Evolutionary conservation across 352 stramenopile species (phyloP).

Genomic region (Globisporangium radiosum): DNA sequence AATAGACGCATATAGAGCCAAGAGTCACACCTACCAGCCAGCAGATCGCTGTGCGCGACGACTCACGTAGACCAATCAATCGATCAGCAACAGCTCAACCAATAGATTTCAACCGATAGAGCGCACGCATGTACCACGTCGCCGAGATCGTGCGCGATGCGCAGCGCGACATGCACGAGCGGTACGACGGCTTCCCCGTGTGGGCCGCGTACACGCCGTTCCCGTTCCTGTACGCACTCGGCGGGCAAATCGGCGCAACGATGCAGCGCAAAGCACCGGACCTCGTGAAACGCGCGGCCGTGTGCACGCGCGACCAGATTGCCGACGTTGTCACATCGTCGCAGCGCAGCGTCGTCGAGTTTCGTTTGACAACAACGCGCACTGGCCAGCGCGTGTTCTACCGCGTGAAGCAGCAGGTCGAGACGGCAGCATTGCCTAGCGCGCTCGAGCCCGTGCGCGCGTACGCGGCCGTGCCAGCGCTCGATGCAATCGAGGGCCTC

Average conservation of each 20-base stretch:
- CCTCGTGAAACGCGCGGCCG: slow-evolving; percentile 60
- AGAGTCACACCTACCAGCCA: no score
- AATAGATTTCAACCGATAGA: no score
- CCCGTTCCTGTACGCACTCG: slow-evolving; percentile 64
- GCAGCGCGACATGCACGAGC: slow-evolving; percentile 71
- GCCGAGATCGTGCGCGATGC: slow-evolving; percentile 81
- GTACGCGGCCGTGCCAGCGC: slow-evolving; percentile 53
- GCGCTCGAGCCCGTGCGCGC: slow-evolving; percentile 45
- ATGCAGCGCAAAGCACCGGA: slow-evolving; percentile 76
- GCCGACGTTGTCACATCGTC: slow-evolving; percentile 44
- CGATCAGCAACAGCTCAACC: no score
- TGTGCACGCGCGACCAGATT: slow-evolving; percentile 59
- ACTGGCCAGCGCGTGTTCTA: slow-evolving; percentile 65
- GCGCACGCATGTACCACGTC: slow-evolving; percentile 64
- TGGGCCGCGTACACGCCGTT: slow-evolving; percentile 70
- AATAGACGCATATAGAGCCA: no score
- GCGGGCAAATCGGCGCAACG: slow-evolving; percentile 56
- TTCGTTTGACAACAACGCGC: slow-evolving; percentile 50
- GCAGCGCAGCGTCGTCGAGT: slow-evolving; percentile 47
- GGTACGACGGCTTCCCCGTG: slow-evolving; percentile 36
- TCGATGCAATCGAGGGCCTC: slow-evolving; percentile 61
- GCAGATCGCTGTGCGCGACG: no score
- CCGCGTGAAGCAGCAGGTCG: slow-evolving; percentile 48
- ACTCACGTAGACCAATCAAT: no score
- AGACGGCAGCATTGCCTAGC: slow-evolving; percentile 36